Percentiles rank a stretch among this genome's conserved stretches.
phyloP scores from a whole-genome alignment of 2,329 filamentous ascomycete genomes.

The Pyricularia sp. region DNA sequence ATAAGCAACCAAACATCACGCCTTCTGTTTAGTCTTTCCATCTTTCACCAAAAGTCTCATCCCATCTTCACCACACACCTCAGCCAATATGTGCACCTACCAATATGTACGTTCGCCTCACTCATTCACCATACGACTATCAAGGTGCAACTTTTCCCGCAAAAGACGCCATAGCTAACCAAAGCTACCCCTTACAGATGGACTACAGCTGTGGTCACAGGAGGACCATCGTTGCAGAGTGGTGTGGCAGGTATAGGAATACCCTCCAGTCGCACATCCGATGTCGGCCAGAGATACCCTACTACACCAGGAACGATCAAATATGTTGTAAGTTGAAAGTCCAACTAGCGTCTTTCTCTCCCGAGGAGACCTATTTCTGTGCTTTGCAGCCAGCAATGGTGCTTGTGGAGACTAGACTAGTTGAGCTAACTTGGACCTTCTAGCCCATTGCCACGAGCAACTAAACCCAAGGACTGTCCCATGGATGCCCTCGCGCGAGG shows the following conservation, averaged over 20 bases:
- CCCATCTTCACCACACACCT: background rate
- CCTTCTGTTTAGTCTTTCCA: background rate
- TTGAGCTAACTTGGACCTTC: background rate
- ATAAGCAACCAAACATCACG: background rate
- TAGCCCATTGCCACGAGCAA: background rate
- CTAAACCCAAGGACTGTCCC: background rate
- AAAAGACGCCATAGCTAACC: background rate
- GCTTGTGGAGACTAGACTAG: background rate
- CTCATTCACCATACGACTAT: background rate
- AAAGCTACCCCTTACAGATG: background rate
- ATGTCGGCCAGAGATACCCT: background rate
- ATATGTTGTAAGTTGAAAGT: background rate
- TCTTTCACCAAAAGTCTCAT: background rate
- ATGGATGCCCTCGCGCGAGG: background rate
- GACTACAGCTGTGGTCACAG: background rate
- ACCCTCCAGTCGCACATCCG: background rate
- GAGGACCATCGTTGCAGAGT: background rate
- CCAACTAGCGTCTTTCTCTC: background rate
- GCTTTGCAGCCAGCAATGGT: background rate
- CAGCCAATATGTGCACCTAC: background rate
- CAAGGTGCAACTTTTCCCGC: background rate
- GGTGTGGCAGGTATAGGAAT: background rate
- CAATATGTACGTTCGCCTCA: background rate
- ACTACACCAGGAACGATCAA: background rate
- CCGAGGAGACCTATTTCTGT: background rate